Evolutionary conservation across 768 basidiomycete species (phyloP).

Genomic region (Amanita brunnescens): DNA sequence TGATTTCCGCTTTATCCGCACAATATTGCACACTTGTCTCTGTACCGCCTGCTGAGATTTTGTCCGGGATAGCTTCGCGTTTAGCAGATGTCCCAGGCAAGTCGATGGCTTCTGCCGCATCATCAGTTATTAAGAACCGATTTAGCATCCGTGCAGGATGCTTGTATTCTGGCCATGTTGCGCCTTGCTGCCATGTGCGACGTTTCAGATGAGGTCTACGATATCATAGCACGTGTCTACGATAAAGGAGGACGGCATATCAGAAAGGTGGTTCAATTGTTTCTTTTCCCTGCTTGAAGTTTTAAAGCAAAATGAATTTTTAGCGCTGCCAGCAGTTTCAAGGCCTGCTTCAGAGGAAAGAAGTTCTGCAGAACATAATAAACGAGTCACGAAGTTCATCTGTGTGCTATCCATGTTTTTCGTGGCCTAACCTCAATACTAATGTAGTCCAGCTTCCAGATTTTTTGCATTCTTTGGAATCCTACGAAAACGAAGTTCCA

Average conservation of each 20-base stretch:
- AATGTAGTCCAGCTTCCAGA: constrained; percentile 52
- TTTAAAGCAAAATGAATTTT: constrained; percentile 8
- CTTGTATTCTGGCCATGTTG: constrained; percentile 63
- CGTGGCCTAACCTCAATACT: neutral
- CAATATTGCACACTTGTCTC: constrained; percentile 48
- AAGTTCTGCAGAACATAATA: constrained; percentile 38
- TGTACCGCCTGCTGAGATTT: constrained; percentile 38
- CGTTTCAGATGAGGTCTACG: neutral
- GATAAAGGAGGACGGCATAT: constrained; percentile 45
- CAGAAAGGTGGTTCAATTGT: constrained; percentile 35
- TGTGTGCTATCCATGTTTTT: neutral
- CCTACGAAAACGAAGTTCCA: constrained; percentile 13
- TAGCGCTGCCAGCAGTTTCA: constrained; percentile 71
- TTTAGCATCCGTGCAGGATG: constrained; percentile 68
- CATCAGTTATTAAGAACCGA: constrained; percentile 5
- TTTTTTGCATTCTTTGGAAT: constrained; percentile 46
- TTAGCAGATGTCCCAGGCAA: constrained; percentile 18
- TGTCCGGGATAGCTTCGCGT: constrained; percentile 35
- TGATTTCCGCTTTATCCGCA: constrained; percentile 59
- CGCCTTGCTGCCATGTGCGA: constrained; percentile 42
- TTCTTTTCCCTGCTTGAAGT: neutral
- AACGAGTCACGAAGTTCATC: neutral
- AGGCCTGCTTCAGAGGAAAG: constrained; percentile 34
- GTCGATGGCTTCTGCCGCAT: neutral
- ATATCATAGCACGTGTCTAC: constrained; percentile 16